These are phyloP conservation scores for Pythium grandisporangium DNA, from an alignment of 352 stramenopile species.

Conservation along the genomic window DNA sequence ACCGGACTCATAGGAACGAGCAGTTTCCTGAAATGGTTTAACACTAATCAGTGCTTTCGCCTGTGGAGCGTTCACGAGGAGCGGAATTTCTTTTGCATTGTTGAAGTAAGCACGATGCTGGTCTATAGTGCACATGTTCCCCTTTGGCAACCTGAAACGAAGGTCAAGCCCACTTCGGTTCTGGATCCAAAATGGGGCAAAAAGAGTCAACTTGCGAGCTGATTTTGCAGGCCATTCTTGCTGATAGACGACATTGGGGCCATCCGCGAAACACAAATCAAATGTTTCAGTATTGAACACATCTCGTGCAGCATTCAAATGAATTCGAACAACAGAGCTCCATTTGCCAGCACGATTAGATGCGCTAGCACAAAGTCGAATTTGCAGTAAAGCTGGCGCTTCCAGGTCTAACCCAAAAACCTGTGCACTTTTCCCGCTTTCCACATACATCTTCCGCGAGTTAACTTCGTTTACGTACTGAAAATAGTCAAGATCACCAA, in stretches of 20 bases:
- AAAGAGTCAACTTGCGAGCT: constrained; percentile 56
- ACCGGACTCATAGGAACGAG: constrained; percentile 37
- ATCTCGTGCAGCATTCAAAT: constrained; percentile 33
- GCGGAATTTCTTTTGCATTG: constrained; percentile 42
- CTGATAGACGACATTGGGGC: constrained; percentile 52
- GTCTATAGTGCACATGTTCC: constrained; percentile 41
- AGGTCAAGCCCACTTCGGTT: constrained; percentile 77
- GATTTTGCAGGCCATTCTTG: constrained; percentile 55
- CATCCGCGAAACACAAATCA: constrained; percentile 47
- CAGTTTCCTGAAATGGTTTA: constrained; percentile 63
- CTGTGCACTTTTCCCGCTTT: constrained; percentile 74
- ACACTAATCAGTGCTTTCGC: constrained; percentile 63
- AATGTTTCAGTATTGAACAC: constrained; percentile 45
- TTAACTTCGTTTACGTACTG: constrained; percentile 73
- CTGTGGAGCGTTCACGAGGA: constrained; percentile 46
- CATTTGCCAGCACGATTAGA: constrained; percentile 34
- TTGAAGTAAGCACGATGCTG: constrained; percentile 68
- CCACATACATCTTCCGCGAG: constrained; percentile 53
- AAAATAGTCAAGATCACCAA: constrained; percentile 61
- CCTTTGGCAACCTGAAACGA: constrained; percentile 49
- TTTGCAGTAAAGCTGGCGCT: constrained; percentile 61
- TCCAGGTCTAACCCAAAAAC: constrained; percentile 71
- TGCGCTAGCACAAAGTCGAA: constrained; percentile 57
- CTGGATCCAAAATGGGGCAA: constrained; percentile 78
- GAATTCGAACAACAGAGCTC: constrained; percentile 56